Conservation (phyloP, 2,329 filamentous ascomycete species). For the Aspergillus eucalypticola region DNA sequence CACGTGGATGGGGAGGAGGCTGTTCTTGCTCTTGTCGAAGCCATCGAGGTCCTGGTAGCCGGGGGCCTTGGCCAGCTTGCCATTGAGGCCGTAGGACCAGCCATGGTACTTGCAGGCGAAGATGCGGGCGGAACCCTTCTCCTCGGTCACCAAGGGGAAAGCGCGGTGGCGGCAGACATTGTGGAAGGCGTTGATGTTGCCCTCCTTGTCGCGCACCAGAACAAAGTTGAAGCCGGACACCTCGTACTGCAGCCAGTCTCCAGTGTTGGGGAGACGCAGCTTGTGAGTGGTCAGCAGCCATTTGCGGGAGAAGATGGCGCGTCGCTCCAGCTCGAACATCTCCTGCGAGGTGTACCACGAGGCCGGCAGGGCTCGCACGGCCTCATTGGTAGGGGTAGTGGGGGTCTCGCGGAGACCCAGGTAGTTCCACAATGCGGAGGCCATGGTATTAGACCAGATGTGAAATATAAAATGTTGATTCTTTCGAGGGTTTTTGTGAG, state of each 20-base stretch:
- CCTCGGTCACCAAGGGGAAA: conserved; percentile 56
- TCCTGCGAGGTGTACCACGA: conserved; percentile 51
- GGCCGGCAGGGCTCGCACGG: conserved; percentile 49
- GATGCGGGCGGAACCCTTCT: conserved; percentile 52
- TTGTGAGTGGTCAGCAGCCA: conserved; percentile 45
- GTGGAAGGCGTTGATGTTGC: conserved; percentile 60
- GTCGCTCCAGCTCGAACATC: conserved; percentile 58
- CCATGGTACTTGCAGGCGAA: conserved; percentile 62
- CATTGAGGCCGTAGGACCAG: conserved; percentile 60
- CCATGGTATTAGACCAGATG: not conserved
- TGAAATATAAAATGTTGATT: not conserved
- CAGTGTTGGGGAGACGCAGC: conserved; percentile 51
- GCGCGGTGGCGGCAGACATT: conserved; percentile 63
- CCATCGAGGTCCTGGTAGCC: conserved; percentile 56
- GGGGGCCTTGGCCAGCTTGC: conserved; percentile 60
- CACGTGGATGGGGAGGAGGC: conserved; percentile 56
- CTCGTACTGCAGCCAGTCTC: conserved; percentile 60
- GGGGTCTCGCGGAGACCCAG: conserved; percentile 33
- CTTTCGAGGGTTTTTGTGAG: no score
- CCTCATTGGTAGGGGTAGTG: conserved; percentile 24
- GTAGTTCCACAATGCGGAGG: conserved; percentile 27
- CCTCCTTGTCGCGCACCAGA: conserved; percentile 52
- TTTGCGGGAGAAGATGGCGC: conserved; percentile 60
- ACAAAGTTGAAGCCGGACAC: conserved; percentile 60
- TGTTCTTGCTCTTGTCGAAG: conserved; percentile 58